phyloP scores from a whole-genome alignment of 2,329 filamentous ascomycete species.

The Phaeosphaeriaceae sp. region DNA sequence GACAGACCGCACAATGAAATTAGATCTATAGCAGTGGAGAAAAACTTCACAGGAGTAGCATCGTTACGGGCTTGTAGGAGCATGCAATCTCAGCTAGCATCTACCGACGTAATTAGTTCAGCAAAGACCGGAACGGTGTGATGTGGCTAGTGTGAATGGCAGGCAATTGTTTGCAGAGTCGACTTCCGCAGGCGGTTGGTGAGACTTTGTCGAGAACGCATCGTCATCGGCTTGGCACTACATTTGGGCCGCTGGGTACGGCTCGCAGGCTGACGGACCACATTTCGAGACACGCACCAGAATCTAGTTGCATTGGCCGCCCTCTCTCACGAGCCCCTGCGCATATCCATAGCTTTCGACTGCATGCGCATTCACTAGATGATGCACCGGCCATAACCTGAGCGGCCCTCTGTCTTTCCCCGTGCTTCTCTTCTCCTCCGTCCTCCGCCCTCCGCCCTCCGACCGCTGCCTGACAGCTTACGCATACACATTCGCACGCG shows the following conservation, averaged over 20 bases:
- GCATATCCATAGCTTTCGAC: not conserved
- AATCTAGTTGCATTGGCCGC: not conserved
- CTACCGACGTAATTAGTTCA: not conserved
- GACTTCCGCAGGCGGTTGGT: not conserved
- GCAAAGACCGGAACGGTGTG: not conserved
- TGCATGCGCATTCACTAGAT: constrained; percentile 7
- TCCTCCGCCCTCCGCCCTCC: not conserved
- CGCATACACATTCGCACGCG: not conserved
- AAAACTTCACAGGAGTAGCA: not conserved
- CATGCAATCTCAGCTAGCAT: not conserved
- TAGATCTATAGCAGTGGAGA: not conserved
- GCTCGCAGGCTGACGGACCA: not conserved
- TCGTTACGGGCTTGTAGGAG: not conserved
- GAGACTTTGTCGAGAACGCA: not conserved
- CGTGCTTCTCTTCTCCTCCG: constrained; percentile 4
- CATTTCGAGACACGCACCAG: not conserved
- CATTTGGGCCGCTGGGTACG: not conserved
- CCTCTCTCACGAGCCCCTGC: not conserved
- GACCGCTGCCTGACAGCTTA: not conserved
- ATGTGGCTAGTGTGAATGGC: not conserved
- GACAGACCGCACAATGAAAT: not conserved
- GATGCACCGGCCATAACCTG: constrained; percentile 15
- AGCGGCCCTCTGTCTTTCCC: constrained; percentile 6
- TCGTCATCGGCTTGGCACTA: not conserved
- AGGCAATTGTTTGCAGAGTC: not conserved